Evolutionary conservation across 805 yeast species (phyloP), one percentile per base, ranked within the genome.

Genomic region (Saturnispora zaruensis): DNA sequence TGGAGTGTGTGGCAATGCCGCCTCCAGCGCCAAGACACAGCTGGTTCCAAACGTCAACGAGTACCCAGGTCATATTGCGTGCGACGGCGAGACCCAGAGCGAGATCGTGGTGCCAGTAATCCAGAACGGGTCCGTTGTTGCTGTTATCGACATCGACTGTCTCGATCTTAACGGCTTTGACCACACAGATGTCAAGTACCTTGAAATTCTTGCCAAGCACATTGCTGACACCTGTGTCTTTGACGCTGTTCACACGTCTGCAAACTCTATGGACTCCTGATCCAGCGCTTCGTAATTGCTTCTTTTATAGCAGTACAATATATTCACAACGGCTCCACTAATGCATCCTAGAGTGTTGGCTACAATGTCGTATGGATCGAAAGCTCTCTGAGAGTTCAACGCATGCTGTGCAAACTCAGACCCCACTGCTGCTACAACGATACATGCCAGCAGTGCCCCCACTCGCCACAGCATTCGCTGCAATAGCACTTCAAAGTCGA

Each of bases 1-100:
- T 51, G 99, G 99, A 13, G 98, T 91, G 0, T 93, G 98, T 68
- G 98, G 99, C 5, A 69, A 78, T 1, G 95, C 96, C 2, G 96
- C 95, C 0, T 53, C 61, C 0, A 55, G 70, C 0, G 65, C 66
- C 49, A 48, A 64, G 41, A 84, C 96, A 1, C 96, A 88, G 61
- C 60, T 89, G 6, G 96, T 91, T 9, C 72, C 75, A 1, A 78
- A 91, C 63, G 98, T 91, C 2, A 73, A 83, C 20, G 64, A 76
- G 57, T 88, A 79, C 59, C 95, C 96, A 0, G 95, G 95, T 1
- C 98, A 91, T 63, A 93, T 91, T 55, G 98, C 98, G 0, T 91
- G 99, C 68, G 99, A 93, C 67, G 96, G 96, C 0, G 96, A 82
- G 51, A 91, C 98, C 0, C 76, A 84, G 55, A 85, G 96, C 64